phyloP scores from a whole-genome alignment of 768 basidiomycete species.

The Lyophyllum shimeji region DNA sequence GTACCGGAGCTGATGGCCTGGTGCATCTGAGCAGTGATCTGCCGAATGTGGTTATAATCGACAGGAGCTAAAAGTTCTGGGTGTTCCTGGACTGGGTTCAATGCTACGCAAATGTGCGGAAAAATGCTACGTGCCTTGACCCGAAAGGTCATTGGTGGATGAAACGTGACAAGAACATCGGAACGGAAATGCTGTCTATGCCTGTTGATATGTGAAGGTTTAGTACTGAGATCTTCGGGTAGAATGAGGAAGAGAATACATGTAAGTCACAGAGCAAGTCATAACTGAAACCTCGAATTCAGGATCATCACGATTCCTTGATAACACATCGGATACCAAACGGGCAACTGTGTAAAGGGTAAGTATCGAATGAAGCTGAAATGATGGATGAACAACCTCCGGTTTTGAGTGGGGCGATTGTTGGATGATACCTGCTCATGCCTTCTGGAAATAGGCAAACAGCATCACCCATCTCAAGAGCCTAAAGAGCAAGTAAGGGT shows the following conservation, averaged over 20 bases:
- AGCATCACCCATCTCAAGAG: conserved; percentile 73
- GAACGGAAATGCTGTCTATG: conserved; percentile 87
- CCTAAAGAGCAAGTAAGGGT: conserved; percentile 38
- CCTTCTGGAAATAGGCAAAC: conserved; percentile 88
- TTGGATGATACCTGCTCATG: conserved; percentile 80
- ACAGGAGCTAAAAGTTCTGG: conserved; percentile 72
- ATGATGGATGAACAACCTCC: conserved; percentile 52
- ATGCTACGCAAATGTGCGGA: neutral
- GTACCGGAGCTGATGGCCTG: conserved; percentile 74
- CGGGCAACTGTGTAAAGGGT: conserved; percentile 62
- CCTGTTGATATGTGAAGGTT: conserved; percentile 35
- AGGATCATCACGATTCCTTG: conserved; percentile 63
- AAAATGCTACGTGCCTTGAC: conserved; percentile 47
- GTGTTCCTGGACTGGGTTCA: conserved; percentile 46
- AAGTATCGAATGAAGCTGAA: neutral
- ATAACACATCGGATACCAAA: conserved; percentile 75
- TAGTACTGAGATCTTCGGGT: neutral
- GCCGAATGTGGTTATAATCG: conserved; percentile 58
- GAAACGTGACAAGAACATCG: conserved; percentile 83
- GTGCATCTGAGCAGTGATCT: conserved; percentile 60
- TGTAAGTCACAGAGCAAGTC: conserved; percentile 83
- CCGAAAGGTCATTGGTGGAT: conserved; percentile 63
- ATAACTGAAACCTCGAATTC: conserved; percentile 72
- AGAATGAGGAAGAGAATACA: conserved; percentile 38
- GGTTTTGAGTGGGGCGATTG: conserved; percentile 85